Base-by-base conservation (phyloP, 805 yeast genomes). In the Wickerhamiella siamensis region DNA sequence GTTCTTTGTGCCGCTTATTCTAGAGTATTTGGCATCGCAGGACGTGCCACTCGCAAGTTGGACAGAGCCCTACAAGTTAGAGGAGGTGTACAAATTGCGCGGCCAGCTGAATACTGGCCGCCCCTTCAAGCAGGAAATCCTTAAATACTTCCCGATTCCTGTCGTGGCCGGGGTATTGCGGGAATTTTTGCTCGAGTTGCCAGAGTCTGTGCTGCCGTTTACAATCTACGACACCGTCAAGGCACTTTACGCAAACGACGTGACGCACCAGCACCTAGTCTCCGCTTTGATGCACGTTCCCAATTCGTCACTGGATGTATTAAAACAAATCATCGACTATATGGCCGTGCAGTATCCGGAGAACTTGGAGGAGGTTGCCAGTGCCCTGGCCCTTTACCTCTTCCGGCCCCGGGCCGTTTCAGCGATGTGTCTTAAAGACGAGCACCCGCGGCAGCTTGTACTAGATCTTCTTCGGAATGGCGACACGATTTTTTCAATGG, bases 121-220 rank as follows among this genome's bases (percentile, higher is more conserved):
- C 38, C 48, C 53, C 14, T 53, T 60, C 45, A 53, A 54, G 10
- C 39, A 55, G 2, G 48, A 43, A 5, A 27, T 58, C 17, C 54
- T 69, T 37, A 55, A 65, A 4, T 56, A 63, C 34, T 61, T 61
- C 43, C 75, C 83, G 1, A 34, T 45, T 1, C 63, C 68, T 38
- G 67, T 72, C 0, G 69, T 80, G 8, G 73, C 83, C 1, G 72
- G 78, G 43, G 72, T 74, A 2, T 63, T 82, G 44, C 74, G 78
- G 51, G 65, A 80, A 35, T 80, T 75, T 55, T 61, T 82, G 16
- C 64, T 81, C 54, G 91, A 82, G 53, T 65, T 82, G 36, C 94
- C 93, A 0, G 83, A 78, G 47, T 75, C 87, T 1, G 56, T 82
- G 32, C 70, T 82, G 4, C 74, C 86, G 1, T 66, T 67, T 51